These are phyloP conservation scores for Amborella trichopoda DNA, from an alignment of 164 flowering plant genomes.

Conservation along the genomic window DNA sequence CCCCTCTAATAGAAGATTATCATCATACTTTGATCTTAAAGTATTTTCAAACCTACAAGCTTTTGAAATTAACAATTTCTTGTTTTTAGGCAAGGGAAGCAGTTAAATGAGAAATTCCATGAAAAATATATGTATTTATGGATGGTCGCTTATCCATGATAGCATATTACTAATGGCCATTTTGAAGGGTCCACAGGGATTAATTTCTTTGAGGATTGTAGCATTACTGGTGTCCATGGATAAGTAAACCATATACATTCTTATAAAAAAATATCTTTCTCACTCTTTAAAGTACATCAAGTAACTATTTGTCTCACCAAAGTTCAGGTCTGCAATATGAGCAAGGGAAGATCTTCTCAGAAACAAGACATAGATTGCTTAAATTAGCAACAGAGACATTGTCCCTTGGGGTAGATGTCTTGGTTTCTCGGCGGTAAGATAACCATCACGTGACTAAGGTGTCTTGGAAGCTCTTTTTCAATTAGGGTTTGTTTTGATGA, in stretches of 20 bases:
- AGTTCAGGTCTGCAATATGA: conserved; percentile 16
- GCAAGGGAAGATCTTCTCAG: conserved; percentile 24
- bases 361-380: conserved; percentile 38
- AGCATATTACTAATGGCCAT: background rate
- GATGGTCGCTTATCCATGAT: background rate
- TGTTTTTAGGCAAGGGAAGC: too few species aligned
- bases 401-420: conserved; percentile 20
- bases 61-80: background rate
- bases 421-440: conserved; percentile 37
- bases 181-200: background rate
- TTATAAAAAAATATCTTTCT: background rate
- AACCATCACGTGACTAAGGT: background rate
- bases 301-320: background rate
- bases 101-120: too few species aligned
- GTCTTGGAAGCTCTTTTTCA: conserved; percentile 7
- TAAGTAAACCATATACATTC: background rate
- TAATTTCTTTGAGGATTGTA: background rate
- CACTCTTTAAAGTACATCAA: background rate
- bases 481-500: conserved; percentile 6
- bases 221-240: background rate
- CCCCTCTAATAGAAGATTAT: too few species aligned
- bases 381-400: conserved; percentile 25
- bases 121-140: too few species aligned
- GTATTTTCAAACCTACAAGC: background rate
- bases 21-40: too few species aligned